These are phyloP conservation scores for Microbotryomycetes sp. DNA, from an alignment of 1,284 basidiomycete genomes.

Conservation along the genomic window DNA sequence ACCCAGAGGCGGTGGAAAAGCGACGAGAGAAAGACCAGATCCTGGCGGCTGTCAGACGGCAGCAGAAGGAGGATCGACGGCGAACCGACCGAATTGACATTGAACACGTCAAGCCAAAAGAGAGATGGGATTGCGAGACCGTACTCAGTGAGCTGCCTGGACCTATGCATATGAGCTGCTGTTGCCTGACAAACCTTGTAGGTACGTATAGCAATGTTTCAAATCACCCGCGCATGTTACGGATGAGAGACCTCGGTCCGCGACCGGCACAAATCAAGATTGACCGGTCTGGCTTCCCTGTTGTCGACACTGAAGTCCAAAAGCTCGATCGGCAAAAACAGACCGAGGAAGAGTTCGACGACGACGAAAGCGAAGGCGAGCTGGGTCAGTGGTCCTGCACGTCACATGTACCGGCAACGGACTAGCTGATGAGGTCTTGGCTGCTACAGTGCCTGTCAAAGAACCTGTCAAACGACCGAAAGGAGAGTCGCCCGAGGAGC, in stretches of 20 bases:
- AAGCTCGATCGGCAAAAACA: constrained; percentile 25
- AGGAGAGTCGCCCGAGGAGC: constrained; percentile 76
- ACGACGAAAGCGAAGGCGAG: constrained; percentile 27
- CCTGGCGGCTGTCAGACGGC: constrained; percentile 26
- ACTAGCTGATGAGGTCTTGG: constrained; percentile 1
- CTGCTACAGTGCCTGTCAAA: constrained; percentile 3
- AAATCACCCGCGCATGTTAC: constrained; percentile 83
- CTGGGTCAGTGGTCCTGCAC: constrained; percentile 23
- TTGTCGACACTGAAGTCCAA: constrained; percentile 42
- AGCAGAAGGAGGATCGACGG: constrained; percentile 34
- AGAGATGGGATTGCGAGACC: constrained; percentile 89
- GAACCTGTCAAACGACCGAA: constrained; percentile 57
- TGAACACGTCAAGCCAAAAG: constrained; percentile 45
- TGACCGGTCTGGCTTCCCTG: constrained; percentile 68
- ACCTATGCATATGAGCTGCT: no score
- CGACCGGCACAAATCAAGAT: constrained; percentile 58
- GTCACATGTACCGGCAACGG: no score
- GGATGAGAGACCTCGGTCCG: constrained; percentile 48
- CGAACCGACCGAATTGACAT: constrained; percentile 19
- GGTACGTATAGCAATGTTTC: constrained; percentile 92
- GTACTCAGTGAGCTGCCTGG: constrained; percentile 83
- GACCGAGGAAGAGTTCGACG: constrained; percentile 25
- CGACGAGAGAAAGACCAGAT: constrained; percentile 43
- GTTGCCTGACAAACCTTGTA: no score
- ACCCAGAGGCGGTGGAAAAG: constrained; percentile 30